A percentile compares a stretch with the other conserved stretches of the same genome.
Evolutionary conservation across 1,284 basidiomycete species (phyloP).

Genomic region (Ceratobasidium sp.): DNA sequence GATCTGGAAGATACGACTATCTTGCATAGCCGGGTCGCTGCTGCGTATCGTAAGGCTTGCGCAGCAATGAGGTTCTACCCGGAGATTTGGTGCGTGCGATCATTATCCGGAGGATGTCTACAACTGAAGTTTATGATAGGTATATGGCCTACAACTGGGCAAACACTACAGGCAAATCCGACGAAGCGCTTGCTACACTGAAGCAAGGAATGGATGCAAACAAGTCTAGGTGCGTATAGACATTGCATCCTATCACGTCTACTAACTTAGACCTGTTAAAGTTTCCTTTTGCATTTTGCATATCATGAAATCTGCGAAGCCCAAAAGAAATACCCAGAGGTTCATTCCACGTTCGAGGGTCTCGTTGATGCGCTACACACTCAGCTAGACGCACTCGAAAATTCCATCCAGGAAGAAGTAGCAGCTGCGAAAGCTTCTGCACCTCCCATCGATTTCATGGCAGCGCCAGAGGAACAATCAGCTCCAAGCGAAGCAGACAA

Average conservation of each 20-base stretch:
- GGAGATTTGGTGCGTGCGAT: slow-evolving; percentile 83
- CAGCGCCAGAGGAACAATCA: slow-evolving; percentile 40
- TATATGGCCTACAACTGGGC: slow-evolving; percentile 92
- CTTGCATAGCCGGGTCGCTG: slow-evolving; percentile 79
- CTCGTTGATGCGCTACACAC: slow-evolving; percentile 77
- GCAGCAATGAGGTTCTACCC: slow-evolving; percentile 94
- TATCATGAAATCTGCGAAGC: slow-evolving; percentile 86
- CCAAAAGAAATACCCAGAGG: slow-evolving; percentile 72
- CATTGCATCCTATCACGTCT: slow-evolving; percentile 12
- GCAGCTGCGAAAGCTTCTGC: slow-evolving; percentile 46
- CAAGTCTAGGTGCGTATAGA: slow-evolving; percentile 72
- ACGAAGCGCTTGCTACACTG: slow-evolving; percentile 86
- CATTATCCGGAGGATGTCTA: neutral
- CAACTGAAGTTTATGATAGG: slow-evolving; percentile 62
- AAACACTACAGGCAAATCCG: slow-evolving; percentile 76
- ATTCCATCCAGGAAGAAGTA: slow-evolving; percentile 56
- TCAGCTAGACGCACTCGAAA: slow-evolving; percentile 80
- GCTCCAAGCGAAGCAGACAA: slow-evolving; percentile 53
- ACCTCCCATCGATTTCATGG: slow-evolving; percentile 37
- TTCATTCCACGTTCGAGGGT: slow-evolving; percentile 76
- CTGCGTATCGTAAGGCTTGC: slow-evolving; percentile 89
- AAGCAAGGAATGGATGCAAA: slow-evolving; percentile 91
- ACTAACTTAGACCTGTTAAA: slow-evolving; percentile 56
- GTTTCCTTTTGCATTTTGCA: slow-evolving; percentile 90
- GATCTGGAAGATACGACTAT: slow-evolving; percentile 85